phyloP scores from a whole-genome alignment of 1,284 basidiomycete species.

The Malassezia restricta region DNA sequence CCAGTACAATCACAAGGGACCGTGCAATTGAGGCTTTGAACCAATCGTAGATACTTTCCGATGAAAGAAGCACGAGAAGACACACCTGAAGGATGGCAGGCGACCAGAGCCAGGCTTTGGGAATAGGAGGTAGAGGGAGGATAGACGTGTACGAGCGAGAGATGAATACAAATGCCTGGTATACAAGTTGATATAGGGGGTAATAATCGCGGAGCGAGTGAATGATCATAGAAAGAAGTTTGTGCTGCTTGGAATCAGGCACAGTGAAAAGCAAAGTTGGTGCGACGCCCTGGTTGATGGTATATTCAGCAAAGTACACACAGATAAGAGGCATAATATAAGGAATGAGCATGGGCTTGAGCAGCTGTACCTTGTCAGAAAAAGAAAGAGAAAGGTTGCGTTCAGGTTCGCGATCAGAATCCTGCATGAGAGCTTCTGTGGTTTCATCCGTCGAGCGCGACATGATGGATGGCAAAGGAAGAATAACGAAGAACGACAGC shows the following conservation, averaged over 20 bases:
- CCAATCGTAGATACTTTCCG: constrained; percentile 52
- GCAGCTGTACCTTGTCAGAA: constrained; percentile 33
- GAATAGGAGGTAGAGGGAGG: constrained; percentile 70
- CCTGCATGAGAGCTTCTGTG: background rate
- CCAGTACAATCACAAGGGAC: constrained; percentile 36
- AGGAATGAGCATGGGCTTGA: constrained; percentile 34
- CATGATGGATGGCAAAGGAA: background rate
- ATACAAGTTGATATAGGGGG: constrained; percentile 53
- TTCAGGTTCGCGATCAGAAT: background rate
- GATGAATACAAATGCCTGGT: constrained; percentile 78
- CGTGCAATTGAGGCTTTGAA: constrained; percentile 34
- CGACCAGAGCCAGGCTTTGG: constrained; percentile 57
- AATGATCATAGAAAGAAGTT: constrained; percentile 64
- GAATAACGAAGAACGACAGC: constrained; percentile 19
- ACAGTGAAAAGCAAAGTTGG: constrained; percentile 83
- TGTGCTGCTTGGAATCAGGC: constrained; percentile 55
- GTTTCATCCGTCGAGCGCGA: background rate
- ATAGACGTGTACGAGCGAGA: constrained; percentile 79
- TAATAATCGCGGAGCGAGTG: constrained; percentile 83
- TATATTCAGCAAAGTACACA: constrained; percentile 44
- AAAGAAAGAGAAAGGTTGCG: constrained; percentile 19
- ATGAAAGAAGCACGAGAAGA: constrained; percentile 55
- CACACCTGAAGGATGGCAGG: constrained; percentile 61
- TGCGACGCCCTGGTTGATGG: constrained; percentile 49
- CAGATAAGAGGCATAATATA: constrained; percentile 39